Evolutionary conservation across 2,329 filamentous ascomycete genomes (phyloP).

Genomic region (Colletotrichum sojae): DNA sequence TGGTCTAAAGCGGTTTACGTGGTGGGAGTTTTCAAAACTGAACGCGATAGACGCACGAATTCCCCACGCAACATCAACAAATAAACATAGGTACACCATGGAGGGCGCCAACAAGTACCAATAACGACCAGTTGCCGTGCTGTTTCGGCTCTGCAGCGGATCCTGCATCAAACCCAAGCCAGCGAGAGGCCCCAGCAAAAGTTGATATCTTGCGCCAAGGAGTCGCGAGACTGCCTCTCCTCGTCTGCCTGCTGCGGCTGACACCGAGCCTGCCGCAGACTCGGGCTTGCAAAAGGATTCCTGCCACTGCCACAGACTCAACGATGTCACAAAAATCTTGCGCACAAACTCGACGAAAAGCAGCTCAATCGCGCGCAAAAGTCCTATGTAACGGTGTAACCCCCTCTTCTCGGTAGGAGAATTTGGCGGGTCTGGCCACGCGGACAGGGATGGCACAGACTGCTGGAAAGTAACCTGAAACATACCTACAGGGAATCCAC

Average conservation of each 20-base stretch:
- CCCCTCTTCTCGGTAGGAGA: constrained; percentile 32
- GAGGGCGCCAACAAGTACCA: too few species aligned
- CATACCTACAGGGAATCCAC: constrained; percentile 33
- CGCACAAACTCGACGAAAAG: constrained; percentile 8
- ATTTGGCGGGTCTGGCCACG: constrained; percentile 37
- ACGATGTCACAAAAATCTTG: constrained; percentile 7
- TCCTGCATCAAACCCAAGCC: constrained; percentile 4
- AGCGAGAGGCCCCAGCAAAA: not conserved
- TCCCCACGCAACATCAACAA: too few species aligned
- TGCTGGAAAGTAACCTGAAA: constrained; percentile 39
- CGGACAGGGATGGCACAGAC: constrained; percentile 36
- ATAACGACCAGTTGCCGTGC: too few species aligned
- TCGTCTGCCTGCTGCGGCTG: not conserved
- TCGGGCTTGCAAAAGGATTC: constrained; percentile 4
- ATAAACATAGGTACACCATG: too few species aligned
- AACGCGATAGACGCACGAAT: too few species aligned
- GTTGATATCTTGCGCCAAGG: constrained; percentile 9
- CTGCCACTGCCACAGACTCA: constrained; percentile 19
- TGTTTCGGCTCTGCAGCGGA: constrained; percentile 15
- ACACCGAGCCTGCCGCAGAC: constrained; percentile 6
- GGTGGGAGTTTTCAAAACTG: too few species aligned
- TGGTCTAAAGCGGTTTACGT: too few species aligned
- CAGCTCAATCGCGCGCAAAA: not conserved
- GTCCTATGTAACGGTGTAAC: too few species aligned
- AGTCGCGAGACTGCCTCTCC: constrained; percentile 5